Base-by-base conservation (phyloP, 1,284 basidiomycete genomes). In the Cryptococcus jaspeensis region DNA sequence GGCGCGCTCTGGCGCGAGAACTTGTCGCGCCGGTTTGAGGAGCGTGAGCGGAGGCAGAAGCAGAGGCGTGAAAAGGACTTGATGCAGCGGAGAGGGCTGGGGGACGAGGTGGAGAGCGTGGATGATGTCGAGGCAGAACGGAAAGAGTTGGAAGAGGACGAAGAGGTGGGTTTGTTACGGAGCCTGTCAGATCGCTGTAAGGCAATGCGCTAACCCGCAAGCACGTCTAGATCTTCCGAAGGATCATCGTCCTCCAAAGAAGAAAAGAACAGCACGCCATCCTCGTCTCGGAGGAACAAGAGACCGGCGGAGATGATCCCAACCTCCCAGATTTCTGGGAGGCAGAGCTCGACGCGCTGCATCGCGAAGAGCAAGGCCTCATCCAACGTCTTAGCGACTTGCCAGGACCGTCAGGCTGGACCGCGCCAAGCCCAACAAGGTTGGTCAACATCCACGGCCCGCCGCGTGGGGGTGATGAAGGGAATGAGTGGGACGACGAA, bases 201-300 rank as follows among this genome's bases (percentile, higher is more conserved):
- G 45, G 5, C 22, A 22, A 36, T 18, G 28, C 32, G 16, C 36
- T 51, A 25, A 32, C 40, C 20, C 42, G 22, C 22, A 25, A n/a
- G n/a, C n/a, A n/a, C n/a, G n/a, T n/a, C n/a, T n/a, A 75, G 74
- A 70, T 76, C n/a, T 76, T 73, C 57, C 60, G 74, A n/a, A 62
- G 71, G 16, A 53, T 76, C 9, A 66, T 74, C 51, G 58, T 74
- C 20, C 56, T 72, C 6, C 74, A 74, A 57, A 61, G 65, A 13
- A 59, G 64, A 37, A 62, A 64, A 51, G 70, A 62, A 9, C 37
- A 66, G 37, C 73, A 69, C 47, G 63, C 69, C 5, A 55, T 57
- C 3, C 46, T 70, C 16, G 56, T 65, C n/a, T 63, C 64, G 4
- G 60, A 71, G 53, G 73, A 75, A 45, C 9, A 44, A 4, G 72